Evolutionary conservation across 305 asterid species (phyloP), one percentile per base, ranked within the genome.

Genomic region (Withania somnifera): DNA sequence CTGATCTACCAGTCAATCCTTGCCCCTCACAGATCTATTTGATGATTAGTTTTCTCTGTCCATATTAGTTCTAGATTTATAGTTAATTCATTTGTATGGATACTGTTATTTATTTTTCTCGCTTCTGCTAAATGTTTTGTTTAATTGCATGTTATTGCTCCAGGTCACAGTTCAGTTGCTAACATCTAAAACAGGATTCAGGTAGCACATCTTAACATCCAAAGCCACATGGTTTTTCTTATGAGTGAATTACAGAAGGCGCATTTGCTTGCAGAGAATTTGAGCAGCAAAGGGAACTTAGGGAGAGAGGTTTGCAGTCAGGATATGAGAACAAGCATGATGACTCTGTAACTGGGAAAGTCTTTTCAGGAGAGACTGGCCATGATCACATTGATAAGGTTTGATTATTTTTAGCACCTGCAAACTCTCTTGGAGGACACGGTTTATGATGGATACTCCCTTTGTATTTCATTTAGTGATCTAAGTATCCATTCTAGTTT

Each of bases 101-200:
- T 22, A 24, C 58, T 69, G 38, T 75, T 68, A 50, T 57, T 66
- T 63, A 28, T 69, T 57, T 24, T 57, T 81, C 71, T 75, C 47
- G 19, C 19, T 75, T 77, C 7, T 81, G 54, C 63, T 80, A 45
- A 51, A 53, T 84, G 67, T 84, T 54, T 83, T 88, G 47, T 81
- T 84, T 67, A 83, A 84, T 60, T 86, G 85, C 84, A 30, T 88
- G 87, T 66, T 82, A 85, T 80, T 86, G 68, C 90, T 88, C 81
- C 97, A 97, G 99, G 91, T 93, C 34, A 95, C 96, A 0, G 89
- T 97, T 79, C 99, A 97, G 92, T 93, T 95, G 87, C 90, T 97
- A 86, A 97, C 98, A 86, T 97, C 99, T 52, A 97, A 97, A 89
- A 97, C 99, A 36, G 99, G 99, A 85, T 97, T 95, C 89, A 94